Evolutionary conservation across 2,329 filamentous ascomycete genomes (phyloP).

Genomic region (Phaeosphaeria sp.): DNA sequence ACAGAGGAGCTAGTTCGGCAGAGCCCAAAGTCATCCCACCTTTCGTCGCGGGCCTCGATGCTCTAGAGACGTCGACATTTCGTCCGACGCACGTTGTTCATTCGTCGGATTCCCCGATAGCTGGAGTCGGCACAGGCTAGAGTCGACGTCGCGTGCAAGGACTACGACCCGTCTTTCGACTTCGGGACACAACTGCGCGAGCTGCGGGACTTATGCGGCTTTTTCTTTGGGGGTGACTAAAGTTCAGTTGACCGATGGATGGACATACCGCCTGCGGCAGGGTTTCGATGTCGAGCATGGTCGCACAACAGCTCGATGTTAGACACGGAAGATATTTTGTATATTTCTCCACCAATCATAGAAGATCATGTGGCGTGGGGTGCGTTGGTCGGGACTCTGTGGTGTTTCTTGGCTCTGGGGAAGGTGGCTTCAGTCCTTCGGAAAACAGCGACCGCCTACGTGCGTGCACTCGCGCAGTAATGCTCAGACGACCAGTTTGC

Average conservation of each 20-base stretch:
- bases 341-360: constrained; percentile 41
- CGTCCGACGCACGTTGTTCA: constrained; percentile 27
- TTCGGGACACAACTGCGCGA: constrained; percentile 43
- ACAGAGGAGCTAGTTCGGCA: constrained; percentile 36
- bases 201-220: constrained; percentile 41
- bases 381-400: constrained; percentile 17
- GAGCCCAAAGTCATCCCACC: constrained; percentile 42
- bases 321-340: constrained; percentile 17
- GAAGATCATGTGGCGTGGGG: constrained; percentile 30
- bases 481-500: not conserved
- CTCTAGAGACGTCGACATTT: constrained; percentile 28
- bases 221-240: constrained; percentile 47
- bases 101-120: constrained; percentile 29
- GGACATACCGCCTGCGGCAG: constrained; percentile 25
- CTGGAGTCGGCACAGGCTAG: constrained; percentile 28
- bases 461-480: constrained; percentile 8
- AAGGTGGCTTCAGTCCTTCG: constrained; percentile 23
- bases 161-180: constrained; percentile 29
- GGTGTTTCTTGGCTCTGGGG: constrained; percentile 41
- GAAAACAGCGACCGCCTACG: constrained; percentile 8
- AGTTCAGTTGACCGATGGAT: constrained; percentile 30
- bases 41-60: constrained; percentile 27
- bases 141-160: constrained; percentile 28
- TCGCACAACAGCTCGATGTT: constrained; percentile 28
- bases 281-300: constrained; percentile 31